Evolutionary conservation across 2,329 filamentous ascomycete species (phyloP).

Genomic region (Cladosporium sp.): DNA sequence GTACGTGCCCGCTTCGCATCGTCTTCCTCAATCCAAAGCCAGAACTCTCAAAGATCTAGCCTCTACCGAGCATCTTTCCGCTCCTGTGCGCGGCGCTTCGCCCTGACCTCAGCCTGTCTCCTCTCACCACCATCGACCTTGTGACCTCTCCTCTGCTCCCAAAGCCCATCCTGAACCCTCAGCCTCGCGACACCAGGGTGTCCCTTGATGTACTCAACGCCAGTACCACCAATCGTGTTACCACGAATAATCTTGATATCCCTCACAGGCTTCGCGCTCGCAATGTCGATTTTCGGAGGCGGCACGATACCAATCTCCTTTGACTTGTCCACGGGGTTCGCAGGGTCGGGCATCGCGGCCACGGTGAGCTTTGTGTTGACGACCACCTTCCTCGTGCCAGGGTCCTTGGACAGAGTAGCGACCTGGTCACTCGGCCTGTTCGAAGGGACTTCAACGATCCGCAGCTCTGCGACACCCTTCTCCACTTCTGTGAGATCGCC

Average conservation of each 20-base stretch:
- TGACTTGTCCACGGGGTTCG: slow-evolving; percentile 56
- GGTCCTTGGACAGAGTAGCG: slow-evolving; percentile 54
- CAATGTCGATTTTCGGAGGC: slow-evolving; percentile 20
- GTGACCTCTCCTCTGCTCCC: slow-evolving; percentile 81
- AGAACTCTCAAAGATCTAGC: neutral
- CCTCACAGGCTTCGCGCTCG: slow-evolving; percentile 54
- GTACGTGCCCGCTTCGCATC: neutral
- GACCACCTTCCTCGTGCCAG: slow-evolving; percentile 58
- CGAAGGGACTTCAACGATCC: slow-evolving; percentile 57
- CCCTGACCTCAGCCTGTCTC: slow-evolving; percentile 78
- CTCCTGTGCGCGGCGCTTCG: slow-evolving; percentile 79
- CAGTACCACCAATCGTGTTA: slow-evolving; percentile 72
- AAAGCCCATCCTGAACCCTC: slow-evolving; percentile 79
- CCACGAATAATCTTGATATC: slow-evolving; percentile 69
- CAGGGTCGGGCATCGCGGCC: slow-evolving; percentile 27
- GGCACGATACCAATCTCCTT: slow-evolving; percentile 37
- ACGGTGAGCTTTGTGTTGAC: slow-evolving; percentile 56
- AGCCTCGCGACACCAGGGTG: slow-evolving; percentile 64
- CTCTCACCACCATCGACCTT: slow-evolving; percentile 98
- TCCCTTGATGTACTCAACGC: slow-evolving; percentile 67
- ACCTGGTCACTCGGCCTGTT: slow-evolving; percentile 29
- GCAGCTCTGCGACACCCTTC: slow-evolving; percentile 59
- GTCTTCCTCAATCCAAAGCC: neutral
- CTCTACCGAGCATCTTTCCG: slow-evolving; percentile 56
- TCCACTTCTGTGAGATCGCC: slow-evolving; percentile 78